A percentile compares a stretch with the other conserved stretches of the same genome.
Evolutionary conservation across 1,284 basidiomycete species (phyloP).

Genomic region (Pulveroboletus sp.): DNA sequence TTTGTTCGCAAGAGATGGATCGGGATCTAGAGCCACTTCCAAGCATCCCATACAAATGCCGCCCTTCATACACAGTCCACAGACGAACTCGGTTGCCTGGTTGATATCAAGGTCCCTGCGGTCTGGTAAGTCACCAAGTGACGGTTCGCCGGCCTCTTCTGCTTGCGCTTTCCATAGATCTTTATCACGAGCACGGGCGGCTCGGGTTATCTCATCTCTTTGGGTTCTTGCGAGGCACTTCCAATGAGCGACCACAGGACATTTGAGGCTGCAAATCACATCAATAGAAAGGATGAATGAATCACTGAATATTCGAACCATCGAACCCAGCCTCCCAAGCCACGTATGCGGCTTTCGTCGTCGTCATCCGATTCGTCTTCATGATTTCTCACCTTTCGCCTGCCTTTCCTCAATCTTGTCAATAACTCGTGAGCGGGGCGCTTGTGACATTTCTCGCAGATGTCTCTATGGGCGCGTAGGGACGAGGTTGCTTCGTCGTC

Average conservation of each 20-base stretch:
- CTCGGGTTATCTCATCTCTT: slow-evolving; percentile 71
- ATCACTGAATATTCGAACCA: slow-evolving; percentile 52
- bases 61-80: slow-evolving; percentile 73
- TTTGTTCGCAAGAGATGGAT: slow-evolving; percentile 33
- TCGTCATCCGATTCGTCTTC: slow-evolving; percentile 46
- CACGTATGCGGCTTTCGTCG: slow-evolving; percentile 54
- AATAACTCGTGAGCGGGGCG: slow-evolving; percentile 59
- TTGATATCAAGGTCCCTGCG: slow-evolving; percentile 47
- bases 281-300: slow-evolving; percentile 13
- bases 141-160: slow-evolving; percentile 14
- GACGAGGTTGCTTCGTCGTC: slow-evolving; percentile 56
- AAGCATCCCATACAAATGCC: slow-evolving; percentile 79
- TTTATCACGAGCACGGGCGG: slow-evolving; percentile 54
- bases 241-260: slow-evolving; percentile 80
- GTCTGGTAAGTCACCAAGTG: slow-evolving; percentile 28
- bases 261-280: slow-evolving; percentile 57
- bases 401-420: slow-evolving; percentile 43
- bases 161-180: slow-evolving; percentile 40
- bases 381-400: slow-evolving; percentile 43
- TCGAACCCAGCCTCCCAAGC: slow-evolving; percentile 81
- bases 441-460: slow-evolving; percentile 72
- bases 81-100: slow-evolving; percentile 77
- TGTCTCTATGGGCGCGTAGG: slow-evolving; percentile 58
- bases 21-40: slow-evolving; percentile 53
- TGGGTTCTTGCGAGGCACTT: slow-evolving; percentile 68